Percentiles rank a stretch among this genome's conserved stretches.
phyloP scores from a whole-genome alignment of 2,329 filamentous ascomycete genomes.

The Alternaria sp. region DNA sequence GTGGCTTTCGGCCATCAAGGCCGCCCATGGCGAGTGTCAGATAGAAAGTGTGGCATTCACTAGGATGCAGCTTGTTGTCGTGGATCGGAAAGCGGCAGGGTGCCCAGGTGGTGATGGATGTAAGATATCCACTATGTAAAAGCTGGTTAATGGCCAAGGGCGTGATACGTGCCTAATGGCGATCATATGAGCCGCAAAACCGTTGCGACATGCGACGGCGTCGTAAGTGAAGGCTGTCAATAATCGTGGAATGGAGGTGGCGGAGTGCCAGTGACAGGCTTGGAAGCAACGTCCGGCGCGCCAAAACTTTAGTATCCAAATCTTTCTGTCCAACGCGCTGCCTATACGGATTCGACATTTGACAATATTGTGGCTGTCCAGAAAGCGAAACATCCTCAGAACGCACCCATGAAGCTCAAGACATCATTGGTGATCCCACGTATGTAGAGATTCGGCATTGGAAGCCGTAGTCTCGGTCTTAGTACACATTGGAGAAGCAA shows the following conservation, averaged over 20 bases:
- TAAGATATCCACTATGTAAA: slow-evolving; percentile 10
- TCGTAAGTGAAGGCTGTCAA: neutral
- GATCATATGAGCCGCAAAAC: slow-evolving; percentile 17
- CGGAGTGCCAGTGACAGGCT: neutral
- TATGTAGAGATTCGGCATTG: neutral
- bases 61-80: neutral
- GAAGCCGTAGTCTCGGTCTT: neutral
- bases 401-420: neutral
- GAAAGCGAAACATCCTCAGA: neutral
- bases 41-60: neutral
- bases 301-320: neutral
- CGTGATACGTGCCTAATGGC: slow-evolving; percentile 2
- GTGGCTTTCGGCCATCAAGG: slow-evolving; percentile 14
- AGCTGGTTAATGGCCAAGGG: slow-evolving; percentile 10
- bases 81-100: neutral
- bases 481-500: neutral
- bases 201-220: neutral
- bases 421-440: neutral
- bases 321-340: neutral
- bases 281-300: neutral
- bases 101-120: neutral
- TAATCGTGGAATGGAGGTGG: neutral
- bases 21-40: neutral
- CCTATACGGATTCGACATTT: neutral
- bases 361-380: neutral